Evolutionary conservation across 768 basidiomycete species (phyloP).

Genomic region (Boletus insuetus): DNA sequence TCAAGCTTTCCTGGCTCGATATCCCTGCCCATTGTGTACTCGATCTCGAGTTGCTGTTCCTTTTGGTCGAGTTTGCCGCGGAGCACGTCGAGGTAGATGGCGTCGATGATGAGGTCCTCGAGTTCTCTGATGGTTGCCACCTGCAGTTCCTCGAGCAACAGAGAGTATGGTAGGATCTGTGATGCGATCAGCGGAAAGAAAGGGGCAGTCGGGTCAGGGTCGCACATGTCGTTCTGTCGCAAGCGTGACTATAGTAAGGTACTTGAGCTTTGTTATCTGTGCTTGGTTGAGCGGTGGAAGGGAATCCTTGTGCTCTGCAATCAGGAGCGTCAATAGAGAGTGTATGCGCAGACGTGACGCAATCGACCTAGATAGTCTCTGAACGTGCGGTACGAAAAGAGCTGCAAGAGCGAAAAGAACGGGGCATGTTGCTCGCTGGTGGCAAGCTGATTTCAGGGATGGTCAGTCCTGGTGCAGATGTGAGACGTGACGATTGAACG

Average conservation of each 20-base stretch:
- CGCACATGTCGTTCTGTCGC: constrained; percentile 75
- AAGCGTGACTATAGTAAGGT: constrained; percentile 86
- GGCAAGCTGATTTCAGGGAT: constrained; percentile 51
- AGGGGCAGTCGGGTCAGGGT: constrained; percentile 6
- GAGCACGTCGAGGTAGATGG: constrained; percentile 88
- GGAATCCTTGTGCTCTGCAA: constrained; percentile 58
- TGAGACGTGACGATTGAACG: constrained; percentile 12
- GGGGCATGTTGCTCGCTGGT: constrained; percentile 61
- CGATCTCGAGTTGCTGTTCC: constrained; percentile 83
- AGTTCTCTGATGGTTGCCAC: constrained; percentile 82
- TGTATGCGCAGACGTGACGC: background rate
- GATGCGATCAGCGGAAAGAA: background rate
- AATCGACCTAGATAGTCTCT: constrained; percentile 72
- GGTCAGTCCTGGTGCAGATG: background rate
- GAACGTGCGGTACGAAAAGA: constrained; percentile 91
- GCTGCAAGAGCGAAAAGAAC: constrained; percentile 64
- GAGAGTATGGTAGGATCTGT: constrained; percentile 80
- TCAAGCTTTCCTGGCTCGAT: constrained; percentile 73
- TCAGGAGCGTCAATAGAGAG: constrained; percentile 2
- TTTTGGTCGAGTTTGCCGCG: constrained; percentile 93
- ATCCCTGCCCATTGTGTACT: constrained; percentile 91
- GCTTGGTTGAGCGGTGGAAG: constrained; percentile 67
- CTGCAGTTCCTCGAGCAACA: constrained; percentile 67
- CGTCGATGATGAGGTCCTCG: constrained; percentile 96
- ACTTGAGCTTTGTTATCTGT: constrained; percentile 87